Conservation (phyloP, 768 basidiomycete genomes). For the Tephrocybe sp. region DNA sequence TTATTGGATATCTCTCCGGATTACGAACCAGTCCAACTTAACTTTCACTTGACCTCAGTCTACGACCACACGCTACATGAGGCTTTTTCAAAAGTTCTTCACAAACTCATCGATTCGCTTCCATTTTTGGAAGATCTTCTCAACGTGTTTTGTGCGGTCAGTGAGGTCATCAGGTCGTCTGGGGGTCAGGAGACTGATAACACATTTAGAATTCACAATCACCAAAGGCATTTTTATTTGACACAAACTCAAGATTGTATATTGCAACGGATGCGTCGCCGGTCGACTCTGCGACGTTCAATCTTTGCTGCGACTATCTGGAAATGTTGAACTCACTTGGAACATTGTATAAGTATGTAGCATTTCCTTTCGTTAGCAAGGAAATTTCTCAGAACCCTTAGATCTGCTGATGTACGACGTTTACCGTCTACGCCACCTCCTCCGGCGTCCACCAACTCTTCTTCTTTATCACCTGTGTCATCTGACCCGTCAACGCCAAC, state of each 20-base stretch:
- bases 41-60: slow-evolving; percentile 90
- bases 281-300: slow-evolving; percentile 85
- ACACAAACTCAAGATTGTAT: slow-evolving; percentile 79
- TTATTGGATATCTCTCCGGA: slow-evolving; percentile 74
- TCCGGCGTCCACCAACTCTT: slow-evolving; percentile 23
- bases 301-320: slow-evolving; percentile 88
- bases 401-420: slow-evolving; percentile 29
- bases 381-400: slow-evolving; percentile 15
- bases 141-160: slow-evolving; percentile 78
- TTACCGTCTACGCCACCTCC: slow-evolving; percentile 23
- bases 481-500: slow-evolving; percentile 18
- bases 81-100: slow-evolving; percentile 87
- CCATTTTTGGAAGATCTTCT: slow-evolving; percentile 86
- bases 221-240: slow-evolving; percentile 92
- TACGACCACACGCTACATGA: slow-evolving; percentile 92
- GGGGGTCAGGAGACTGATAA: slow-evolving; percentile 3
- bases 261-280: slow-evolving; percentile 94
- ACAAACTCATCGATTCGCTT: slow-evolving; percentile 81
- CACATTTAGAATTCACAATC: slow-evolving; percentile 78
- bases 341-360: slow-evolving; percentile 73
- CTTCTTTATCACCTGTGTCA: slow-evolving; percentile 19
- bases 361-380: not conserved
- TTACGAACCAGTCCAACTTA: slow-evolving; percentile 74
- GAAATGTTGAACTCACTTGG: slow-evolving; percentile 85
- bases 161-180: slow-evolving; percentile 18